Conservation (phyloP, 768 basidiomycete genomes). For the Zangia roseola region DNA sequence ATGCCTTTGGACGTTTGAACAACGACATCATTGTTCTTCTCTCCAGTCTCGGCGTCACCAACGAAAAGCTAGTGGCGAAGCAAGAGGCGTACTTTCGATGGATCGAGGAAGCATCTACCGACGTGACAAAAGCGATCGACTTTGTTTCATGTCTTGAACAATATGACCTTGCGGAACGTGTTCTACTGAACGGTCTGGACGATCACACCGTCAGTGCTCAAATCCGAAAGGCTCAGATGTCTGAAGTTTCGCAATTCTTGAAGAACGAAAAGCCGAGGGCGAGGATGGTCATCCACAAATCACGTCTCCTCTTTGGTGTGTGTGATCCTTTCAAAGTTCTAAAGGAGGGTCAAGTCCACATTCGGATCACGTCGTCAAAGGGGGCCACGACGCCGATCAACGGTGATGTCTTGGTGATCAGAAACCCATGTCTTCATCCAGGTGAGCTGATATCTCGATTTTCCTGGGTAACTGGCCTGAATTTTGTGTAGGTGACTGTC, state of each 20-base stretch:
- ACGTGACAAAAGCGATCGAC: constrained; percentile 52
- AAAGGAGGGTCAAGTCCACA: constrained; percentile 62
- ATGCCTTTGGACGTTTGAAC: constrained; percentile 63
- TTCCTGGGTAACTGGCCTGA: background rate
- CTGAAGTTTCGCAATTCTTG: constrained; percentile 49
- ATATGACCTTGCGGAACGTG: constrained; percentile 48
- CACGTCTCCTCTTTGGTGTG: constrained; percentile 62
- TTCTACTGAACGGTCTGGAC: constrained; percentile 57
- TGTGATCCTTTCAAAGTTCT: constrained; percentile 66
- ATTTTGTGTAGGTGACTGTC: constrained; percentile 48
- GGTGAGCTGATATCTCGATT: constrained; percentile 33
- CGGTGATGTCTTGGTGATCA: constrained; percentile 59
- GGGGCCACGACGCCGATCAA: constrained; percentile 57
- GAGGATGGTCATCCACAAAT: constrained; percentile 61
- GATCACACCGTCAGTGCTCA: constrained; percentile 37
- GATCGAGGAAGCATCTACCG: constrained; percentile 49
- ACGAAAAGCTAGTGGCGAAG: constrained; percentile 52
- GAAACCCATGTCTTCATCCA: constrained; percentile 70
- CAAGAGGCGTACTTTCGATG: constrained; percentile 59
- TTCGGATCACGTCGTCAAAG: constrained; percentile 53
- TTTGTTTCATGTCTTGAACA: constrained; percentile 52
- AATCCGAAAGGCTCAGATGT: constrained; percentile 44
- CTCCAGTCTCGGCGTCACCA: constrained; percentile 58
- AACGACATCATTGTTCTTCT: constrained; percentile 69
- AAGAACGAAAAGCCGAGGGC: constrained; percentile 55